Conservation (phyloP, 305 asterid species). For the Fraxinus greggii region DNA sequence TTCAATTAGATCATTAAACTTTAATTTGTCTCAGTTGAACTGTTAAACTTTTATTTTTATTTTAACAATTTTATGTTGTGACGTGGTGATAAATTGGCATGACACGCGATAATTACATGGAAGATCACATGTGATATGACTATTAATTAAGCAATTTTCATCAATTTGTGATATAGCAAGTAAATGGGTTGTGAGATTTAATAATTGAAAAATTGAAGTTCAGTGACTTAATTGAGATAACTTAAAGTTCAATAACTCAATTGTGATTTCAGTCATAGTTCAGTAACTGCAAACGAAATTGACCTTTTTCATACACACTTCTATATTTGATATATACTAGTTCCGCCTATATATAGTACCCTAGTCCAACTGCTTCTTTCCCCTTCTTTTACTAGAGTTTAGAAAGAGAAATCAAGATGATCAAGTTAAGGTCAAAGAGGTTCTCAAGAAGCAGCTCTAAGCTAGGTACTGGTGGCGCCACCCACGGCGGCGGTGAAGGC, state of each 20-base stretch:
- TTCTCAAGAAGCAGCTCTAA: slow-evolving; percentile 59
- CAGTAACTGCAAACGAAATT: not conserved
- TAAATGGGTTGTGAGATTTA: not conserved
- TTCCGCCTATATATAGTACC: slow-evolving; percentile 31
- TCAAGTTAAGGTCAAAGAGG: slow-evolving; percentile 65
- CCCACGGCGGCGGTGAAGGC: slow-evolving; percentile 5
- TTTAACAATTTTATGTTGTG: too few species aligned
- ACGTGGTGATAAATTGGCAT: too few species aligned
- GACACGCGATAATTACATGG: too few species aligned
- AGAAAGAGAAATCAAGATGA: slow-evolving; percentile 33
- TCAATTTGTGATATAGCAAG: not conserved
- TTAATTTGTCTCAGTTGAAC: not conserved
- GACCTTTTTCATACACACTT: not conserved
- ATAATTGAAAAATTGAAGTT: not conserved
- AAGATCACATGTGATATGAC: not conserved
- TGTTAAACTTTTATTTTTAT: too few species aligned
- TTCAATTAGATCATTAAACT: not conserved
- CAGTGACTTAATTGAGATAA: not conserved
- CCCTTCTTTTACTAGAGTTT: not conserved
- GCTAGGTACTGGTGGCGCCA: slow-evolving; percentile 10
- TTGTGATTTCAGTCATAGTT: not conserved
- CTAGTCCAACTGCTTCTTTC: slow-evolving; percentile 4
- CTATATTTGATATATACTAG: not conserved
- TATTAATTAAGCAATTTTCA: not conserved
- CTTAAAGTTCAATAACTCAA: not conserved